Evolutionary conservation across 2,329 filamentous ascomycete genomes (phyloP).

Genomic region (Claviceps cyperi): DNA sequence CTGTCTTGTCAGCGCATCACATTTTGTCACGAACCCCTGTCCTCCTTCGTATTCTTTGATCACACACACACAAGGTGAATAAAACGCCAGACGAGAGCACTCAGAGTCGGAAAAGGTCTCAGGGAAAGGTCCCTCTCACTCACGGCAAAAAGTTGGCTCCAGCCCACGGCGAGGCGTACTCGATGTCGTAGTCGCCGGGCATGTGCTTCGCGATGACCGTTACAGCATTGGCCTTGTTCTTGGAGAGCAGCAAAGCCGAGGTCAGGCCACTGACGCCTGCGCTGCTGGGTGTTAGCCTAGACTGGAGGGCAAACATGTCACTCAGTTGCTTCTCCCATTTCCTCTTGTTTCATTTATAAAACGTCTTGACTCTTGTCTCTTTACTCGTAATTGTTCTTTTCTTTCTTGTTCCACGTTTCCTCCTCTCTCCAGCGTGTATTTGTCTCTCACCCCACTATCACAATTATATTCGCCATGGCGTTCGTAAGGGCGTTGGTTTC

Average conservation of each 20-base stretch:
- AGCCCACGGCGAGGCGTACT: conserved; percentile 83
- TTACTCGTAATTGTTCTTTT: no score
- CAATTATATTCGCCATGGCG: conserved; percentile 1
- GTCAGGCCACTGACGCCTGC: conserved; percentile 39
- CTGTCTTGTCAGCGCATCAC: not conserved
- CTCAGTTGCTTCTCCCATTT: not conserved
- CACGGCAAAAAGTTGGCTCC: conserved; percentile 69
- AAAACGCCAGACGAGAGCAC: no score
- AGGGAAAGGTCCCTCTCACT: conserved; percentile 15
- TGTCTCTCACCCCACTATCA: conserved; percentile 19
- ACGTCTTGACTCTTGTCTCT: no score
- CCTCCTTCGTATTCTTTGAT: not conserved
- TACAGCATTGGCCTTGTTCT: conserved; percentile 31
- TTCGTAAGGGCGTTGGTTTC: no score
- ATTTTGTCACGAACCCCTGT: not conserved
- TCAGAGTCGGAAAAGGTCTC: no score
- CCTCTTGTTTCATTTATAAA: not conserved
- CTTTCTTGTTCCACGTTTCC: no score
- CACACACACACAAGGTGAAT: no score
- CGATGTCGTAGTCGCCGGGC: conserved; percentile 83
- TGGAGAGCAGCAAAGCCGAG: conserved; percentile 33
- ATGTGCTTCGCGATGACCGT: conserved; percentile 77
- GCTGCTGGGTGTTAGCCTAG: conserved; percentile 10
- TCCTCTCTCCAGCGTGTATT: not conserved
- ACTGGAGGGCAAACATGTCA: not conserved